Base-by-base conservation (phyloP, 208 protist genomes). In the Lotmaria passim region DNA sequence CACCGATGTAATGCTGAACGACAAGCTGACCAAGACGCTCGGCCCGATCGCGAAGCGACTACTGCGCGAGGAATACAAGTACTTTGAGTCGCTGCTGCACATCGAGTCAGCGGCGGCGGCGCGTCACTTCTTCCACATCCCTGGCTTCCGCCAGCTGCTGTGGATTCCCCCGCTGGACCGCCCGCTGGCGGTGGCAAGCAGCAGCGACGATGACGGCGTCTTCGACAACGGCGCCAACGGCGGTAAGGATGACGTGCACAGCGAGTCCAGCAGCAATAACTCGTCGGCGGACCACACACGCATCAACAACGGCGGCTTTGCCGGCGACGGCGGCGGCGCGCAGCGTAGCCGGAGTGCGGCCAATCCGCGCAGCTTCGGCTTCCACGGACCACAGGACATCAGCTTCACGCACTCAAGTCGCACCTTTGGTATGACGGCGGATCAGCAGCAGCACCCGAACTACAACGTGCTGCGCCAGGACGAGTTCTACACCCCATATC, bases 121-220 rank as follows among this genome's bases (percentile, higher is more conserved):
- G 1, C 78, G 78, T 0, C 81, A 83, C 63, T 87, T 75, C 52
- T 83, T 87, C 41, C 81, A 87, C 62, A 80, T 87, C 17, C 78
- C 78, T 7, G 81, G 81, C 36, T 87, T 81, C 21, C 81, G 81
- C 38, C 66, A 83, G 65, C 75, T 87, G 31, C 57, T 87, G 33
- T 69, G 64, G 23, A 78, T 87, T 10, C 81, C 81, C 10, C 66
- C 67, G 73, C 52, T 66, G 34, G 60, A 74, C 43, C 61, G 63
- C 23, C 56, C 44, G 19, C 43, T 72, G 7, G 47, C 28, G 24
- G 26, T 19, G 23, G 44, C 11, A 12, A 59, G 36, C 55, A 70
- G 39, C 31, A 31, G 62, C 24, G 51, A 39, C 11, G 38, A 68
- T 41, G 34, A 60, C 52, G 14, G 31, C 41, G 34, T 61, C 28